These are phyloP conservation scores for Chaetoceros tenuissimus DNA, from an alignment of 108 stramenopile species.

Conservation along the genomic window DNA sequence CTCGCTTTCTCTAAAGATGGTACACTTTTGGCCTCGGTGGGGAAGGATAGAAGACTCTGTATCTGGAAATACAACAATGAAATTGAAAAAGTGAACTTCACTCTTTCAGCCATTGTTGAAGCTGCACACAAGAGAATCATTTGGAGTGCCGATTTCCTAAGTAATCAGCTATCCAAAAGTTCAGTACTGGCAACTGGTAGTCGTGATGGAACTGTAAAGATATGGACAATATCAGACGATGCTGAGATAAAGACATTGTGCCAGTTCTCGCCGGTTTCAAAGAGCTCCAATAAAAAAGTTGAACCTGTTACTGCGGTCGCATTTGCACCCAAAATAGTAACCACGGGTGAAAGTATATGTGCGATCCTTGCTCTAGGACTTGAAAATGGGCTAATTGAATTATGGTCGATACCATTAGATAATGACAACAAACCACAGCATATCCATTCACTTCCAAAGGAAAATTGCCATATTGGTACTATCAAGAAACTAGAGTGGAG, in stretches of 20 bases:
- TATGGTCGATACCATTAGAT: slow-evolving; percentile 49
- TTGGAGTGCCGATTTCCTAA: slow-evolving; percentile 77
- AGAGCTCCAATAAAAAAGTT: slow-evolving; percentile 29
- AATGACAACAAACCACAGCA: not conserved
- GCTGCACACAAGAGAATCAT: slow-evolving; percentile 83
- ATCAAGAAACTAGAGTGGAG: slow-evolving; percentile 55
- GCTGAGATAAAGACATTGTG: slow-evolving; percentile 1
- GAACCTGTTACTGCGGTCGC: slow-evolving; percentile 72
- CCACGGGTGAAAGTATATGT: slow-evolving; percentile 3
- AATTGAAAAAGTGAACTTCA: slow-evolving; percentile 15
- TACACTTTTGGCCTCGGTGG: slow-evolving; percentile 64
- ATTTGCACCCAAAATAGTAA: slow-evolving; percentile 41
- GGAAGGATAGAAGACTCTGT: slow-evolving; percentile 83
- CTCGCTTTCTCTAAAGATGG: slow-evolving; percentile 74
- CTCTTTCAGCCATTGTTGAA: slow-evolving; percentile 51
- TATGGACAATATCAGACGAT: slow-evolving; percentile 52
- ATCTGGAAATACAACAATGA: slow-evolving; percentile 46
- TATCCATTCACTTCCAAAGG: slow-evolving; percentile 8
- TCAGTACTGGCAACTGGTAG: slow-evolving; percentile 70
- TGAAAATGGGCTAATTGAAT: slow-evolving; percentile 65
- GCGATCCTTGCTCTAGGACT: slow-evolving; percentile 53
- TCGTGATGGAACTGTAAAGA: slow-evolving; percentile 69
- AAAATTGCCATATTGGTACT: slow-evolving; percentile 34
- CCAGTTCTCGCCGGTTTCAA: slow-evolving; percentile 29
- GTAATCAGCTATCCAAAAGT: slow-evolving; percentile 36